Percentiles rank a stretch among this genome's conserved stretches.
phyloP scores from a whole-genome alignment of 2,329 filamentous ascomycete species.

The Pseudogymnoascus pannorum region DNA sequence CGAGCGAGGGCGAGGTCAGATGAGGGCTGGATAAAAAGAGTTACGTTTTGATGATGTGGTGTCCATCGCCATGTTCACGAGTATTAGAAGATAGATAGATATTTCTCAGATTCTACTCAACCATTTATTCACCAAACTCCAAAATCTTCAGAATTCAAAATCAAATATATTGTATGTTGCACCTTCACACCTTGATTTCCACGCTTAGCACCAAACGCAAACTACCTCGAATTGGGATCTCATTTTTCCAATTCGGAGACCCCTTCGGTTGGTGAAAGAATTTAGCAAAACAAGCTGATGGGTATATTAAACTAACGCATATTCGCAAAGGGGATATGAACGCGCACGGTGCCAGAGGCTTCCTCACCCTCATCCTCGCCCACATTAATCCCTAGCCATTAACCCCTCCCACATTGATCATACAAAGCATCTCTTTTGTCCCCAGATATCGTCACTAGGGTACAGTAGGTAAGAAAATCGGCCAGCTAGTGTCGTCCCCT shows the following conservation, averaged over 20 bases:
- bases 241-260: background rate
- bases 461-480: background rate
- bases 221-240: background rate
- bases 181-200: background rate
- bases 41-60: background rate
- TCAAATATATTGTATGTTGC: background rate
- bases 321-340: constrained; percentile 6
- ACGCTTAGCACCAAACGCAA: constrained; percentile 6
- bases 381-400: background rate
- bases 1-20: background rate
- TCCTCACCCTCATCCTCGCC: background rate
- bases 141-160: background rate
- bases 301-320: constrained; percentile 4
- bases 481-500: background rate
- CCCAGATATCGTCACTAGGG: constrained; percentile 2
- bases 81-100: constrained; percentile 3
- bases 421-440: background rate
- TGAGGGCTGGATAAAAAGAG: background rate
- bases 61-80: background rate
- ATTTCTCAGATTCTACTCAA: constrained; percentile 3
- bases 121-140: background rate
- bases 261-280: background rate
- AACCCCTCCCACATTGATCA: background rate
- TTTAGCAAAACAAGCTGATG: constrained; percentile 8
- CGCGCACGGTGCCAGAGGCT: constrained; percentile 5